Percentiles rank a stretch among this genome's conserved stretches.
Evolutionary conservation across 345 rosid genomes (phyloP).

Genomic region (Nephelium lappaceum): DNA sequence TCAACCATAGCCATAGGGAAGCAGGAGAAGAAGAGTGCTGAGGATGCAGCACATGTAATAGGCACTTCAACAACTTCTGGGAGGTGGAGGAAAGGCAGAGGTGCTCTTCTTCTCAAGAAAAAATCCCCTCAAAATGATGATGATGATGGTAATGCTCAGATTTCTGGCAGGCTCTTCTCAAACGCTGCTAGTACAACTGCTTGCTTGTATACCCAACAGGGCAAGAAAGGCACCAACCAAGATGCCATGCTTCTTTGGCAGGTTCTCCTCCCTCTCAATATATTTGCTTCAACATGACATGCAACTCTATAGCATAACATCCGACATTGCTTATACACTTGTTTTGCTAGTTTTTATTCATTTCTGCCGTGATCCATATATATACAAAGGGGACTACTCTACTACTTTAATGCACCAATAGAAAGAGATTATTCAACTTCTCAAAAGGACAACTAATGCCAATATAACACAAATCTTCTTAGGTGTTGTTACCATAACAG

Average conservation of each 20-base stretch:
- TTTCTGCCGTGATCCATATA: too few relatives aligned
- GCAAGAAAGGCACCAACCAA: constrained; percentile 96
- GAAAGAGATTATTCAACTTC: too few relatives aligned
- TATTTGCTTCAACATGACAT: not conserved
- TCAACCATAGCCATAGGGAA: not conserved
- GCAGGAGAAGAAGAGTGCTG: not conserved
- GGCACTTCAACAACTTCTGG: constrained; percentile 28
- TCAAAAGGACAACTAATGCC: too few relatives aligned
- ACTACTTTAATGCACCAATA: too few relatives aligned
- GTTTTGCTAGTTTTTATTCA: too few relatives aligned
- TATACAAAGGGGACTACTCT: too few relatives aligned
- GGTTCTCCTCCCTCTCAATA: constrained; percentile 42
- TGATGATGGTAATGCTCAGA: constrained; percentile 35
- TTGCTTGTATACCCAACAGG: constrained; percentile 91
- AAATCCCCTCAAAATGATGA: constrained; percentile 35
- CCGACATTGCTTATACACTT: too few relatives aligned
- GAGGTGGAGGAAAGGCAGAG: constrained; percentile 58
- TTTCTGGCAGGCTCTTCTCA: constrained; percentile 56
- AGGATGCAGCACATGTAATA: constrained; percentile 16
- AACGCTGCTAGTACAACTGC: constrained; percentile 68
- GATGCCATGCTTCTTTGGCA: constrained; percentile 97
- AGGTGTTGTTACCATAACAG: not conserved
- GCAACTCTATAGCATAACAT: not conserved
- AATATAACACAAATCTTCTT: too few relatives aligned
- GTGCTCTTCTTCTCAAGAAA: constrained; percentile 30